These are phyloP conservation scores for Chalciporus chontae DNA, from an alignment of 768 basidiomycete species.

Conservation along the genomic window DNA sequence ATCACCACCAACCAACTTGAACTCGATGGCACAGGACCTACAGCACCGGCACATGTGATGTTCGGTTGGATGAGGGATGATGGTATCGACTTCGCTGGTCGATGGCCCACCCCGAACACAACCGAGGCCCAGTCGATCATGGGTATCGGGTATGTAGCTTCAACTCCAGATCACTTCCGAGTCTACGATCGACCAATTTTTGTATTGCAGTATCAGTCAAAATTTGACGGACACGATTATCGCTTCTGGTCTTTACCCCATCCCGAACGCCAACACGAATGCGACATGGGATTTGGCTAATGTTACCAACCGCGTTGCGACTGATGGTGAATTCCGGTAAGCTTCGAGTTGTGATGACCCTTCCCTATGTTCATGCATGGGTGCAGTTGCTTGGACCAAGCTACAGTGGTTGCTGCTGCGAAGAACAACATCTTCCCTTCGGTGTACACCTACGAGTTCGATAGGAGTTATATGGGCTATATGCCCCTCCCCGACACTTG, in stretches of 20 bases:
- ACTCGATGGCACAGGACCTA: constrained; percentile 37
- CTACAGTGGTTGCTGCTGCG: constrained; percentile 42
- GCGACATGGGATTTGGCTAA: constrained; percentile 5
- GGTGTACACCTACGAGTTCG: constrained; percentile 46
- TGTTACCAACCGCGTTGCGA: constrained; percentile 5
- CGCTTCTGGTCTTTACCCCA: constrained; percentile 1
- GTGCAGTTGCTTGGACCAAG: constrained; percentile 38
- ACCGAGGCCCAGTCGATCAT: background rate
- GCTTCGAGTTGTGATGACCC: background rate
- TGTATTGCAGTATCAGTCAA: constrained; percentile 1
- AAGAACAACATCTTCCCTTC: constrained; percentile 40
- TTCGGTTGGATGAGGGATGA: constrained; percentile 52
- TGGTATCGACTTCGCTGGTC: constrained; percentile 42
- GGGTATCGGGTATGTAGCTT: background rate
- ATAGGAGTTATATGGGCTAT: constrained; percentile 44
- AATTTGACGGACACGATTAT: constrained; percentile 2
- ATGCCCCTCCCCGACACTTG: constrained; percentile 44
- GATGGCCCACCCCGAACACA: constrained; percentile 27
- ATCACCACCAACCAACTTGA: constrained; percentile 38
- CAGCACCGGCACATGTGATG: constrained; percentile 43
- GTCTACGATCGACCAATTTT: background rate
- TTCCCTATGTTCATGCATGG: background rate
- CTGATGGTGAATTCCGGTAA: constrained; percentile 9
- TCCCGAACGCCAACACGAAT: constrained; percentile 1
- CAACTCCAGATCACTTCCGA: too few species aligned